These are phyloP conservation scores for Wickerhamiella azyma DNA, from an alignment of 805 yeast genomes.

Conservation along the genomic window DNA sequence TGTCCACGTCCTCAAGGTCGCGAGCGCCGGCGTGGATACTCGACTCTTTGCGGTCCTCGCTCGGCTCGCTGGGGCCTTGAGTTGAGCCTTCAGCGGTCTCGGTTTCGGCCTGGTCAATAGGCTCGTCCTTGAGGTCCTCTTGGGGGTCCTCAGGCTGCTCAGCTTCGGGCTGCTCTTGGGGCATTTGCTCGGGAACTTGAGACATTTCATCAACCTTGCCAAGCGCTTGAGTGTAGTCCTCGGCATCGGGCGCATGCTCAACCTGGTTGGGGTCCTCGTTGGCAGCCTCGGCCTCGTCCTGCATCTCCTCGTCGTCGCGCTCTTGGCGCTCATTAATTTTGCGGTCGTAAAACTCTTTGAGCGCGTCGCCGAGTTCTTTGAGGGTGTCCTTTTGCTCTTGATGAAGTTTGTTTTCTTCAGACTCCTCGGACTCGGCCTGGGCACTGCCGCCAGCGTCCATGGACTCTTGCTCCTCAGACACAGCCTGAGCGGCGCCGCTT, in stretches of 20 bases:
- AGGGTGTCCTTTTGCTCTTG: slow-evolving; percentile 39
- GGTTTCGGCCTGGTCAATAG: slow-evolving; percentile 20
- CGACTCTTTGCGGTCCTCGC: slow-evolving; percentile 12
- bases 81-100: slow-evolving; percentile 1
- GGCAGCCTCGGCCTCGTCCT: slow-evolving; percentile 22
- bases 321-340: slow-evolving; percentile 57
- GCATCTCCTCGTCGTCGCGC: slow-evolving; percentile 24
- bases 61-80: slow-evolving; percentile 14
- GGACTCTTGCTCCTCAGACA: slow-evolving; percentile 22
- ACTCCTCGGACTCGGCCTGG: slow-evolving; percentile 49
- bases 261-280: slow-evolving; percentile 67
- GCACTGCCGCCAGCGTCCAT: slow-evolving; percentile 41
- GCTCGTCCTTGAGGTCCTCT: slow-evolving; percentile 14
- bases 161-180: slow-evolving; percentile 52
- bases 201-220: slow-evolving; percentile 68
- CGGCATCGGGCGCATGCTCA: slow-evolving; percentile 40
- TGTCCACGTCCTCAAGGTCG: slow-evolving; percentile 10
- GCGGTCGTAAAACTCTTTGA: slow-evolving; percentile 84
- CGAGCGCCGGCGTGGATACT: slow-evolving; percentile 22
- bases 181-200: slow-evolving; percentile 12
- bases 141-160: slow-evolving; percentile 27
- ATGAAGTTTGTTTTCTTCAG: slow-evolving; percentile 23
- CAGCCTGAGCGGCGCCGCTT: slow-evolving; percentile 44
- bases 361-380: slow-evolving; percentile 79
- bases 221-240: slow-evolving; percentile 74